Evolutionary conservation across 2,329 filamentous ascomycete species (phyloP).

Genomic region (Aspergillus japonicus): DNA sequence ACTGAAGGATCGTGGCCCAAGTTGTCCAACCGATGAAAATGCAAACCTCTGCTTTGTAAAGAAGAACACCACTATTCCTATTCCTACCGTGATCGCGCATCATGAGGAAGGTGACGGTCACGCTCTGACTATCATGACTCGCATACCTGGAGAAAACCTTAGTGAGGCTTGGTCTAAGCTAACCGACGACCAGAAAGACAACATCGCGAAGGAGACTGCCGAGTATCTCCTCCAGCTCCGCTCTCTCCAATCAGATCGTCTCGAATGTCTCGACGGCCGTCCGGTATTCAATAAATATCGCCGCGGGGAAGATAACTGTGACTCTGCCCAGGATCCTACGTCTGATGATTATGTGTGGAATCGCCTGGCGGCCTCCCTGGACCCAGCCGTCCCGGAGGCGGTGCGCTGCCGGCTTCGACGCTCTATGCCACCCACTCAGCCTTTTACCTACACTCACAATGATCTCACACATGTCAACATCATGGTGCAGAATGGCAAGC

Average conservation of each 20-base stretch:
- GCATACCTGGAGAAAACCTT: conserved; percentile 19
- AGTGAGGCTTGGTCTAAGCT: conserved; percentile 19
- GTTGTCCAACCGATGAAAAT: conserved; percentile 14
- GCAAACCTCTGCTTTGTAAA: conserved; percentile 21
- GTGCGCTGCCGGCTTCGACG: conserved; percentile 10
- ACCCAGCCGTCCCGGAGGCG: conserved; percentile 3
- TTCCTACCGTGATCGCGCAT: conserved; percentile 19
- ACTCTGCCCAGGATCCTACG: not conserved
- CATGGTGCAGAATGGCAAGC: conserved; percentile 37
- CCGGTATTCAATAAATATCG: not conserved
- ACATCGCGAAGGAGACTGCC: conserved; percentile 23
- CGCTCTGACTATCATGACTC: conserved; percentile 13
- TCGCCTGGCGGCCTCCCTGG: conserved; percentile 12
- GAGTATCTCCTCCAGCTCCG: conserved; percentile 23
- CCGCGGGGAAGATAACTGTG: too few species aligned
- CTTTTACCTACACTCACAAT: conserved; percentile 42
- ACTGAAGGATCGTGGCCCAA: conserved; percentile 26
- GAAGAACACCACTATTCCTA: conserved; percentile 22
- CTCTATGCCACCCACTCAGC: conserved; percentile 21
- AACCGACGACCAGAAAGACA: conserved; percentile 18
- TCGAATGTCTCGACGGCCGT: conserved; percentile 15
- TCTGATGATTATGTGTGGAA: conserved; percentile 17
- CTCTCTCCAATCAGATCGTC: conserved; percentile 13
- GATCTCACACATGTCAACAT: conserved; percentile 42
- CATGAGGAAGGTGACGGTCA: conserved; percentile 18